A percentile compares a stretch with the other conserved stretches of the same genome.
These are phyloP conservation scores for Gastrolobium bilobum DNA, from an alignment of 306 rosid genomes.

Conservation along the genomic window DNA sequence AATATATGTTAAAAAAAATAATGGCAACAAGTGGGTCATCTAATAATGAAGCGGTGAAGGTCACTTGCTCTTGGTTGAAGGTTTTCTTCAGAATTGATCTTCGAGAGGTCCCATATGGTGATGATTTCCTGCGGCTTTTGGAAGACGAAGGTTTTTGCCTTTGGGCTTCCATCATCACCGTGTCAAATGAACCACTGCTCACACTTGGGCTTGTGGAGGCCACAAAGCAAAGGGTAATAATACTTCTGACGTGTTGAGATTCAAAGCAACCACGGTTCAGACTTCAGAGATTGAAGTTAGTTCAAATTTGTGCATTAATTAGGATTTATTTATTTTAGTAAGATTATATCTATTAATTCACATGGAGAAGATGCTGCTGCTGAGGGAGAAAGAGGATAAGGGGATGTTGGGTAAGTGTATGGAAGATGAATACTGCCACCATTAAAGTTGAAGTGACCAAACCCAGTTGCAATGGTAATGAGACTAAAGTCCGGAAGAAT, in stretches of 20 bases:
- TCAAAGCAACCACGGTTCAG: slow-evolving; percentile 20
- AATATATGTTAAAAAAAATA: slow-evolving; percentile 7
- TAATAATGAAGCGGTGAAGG: slow-evolving; percentile 69
- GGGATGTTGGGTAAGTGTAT: no score
- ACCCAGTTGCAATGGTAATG: no score
- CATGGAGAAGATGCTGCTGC: no score
- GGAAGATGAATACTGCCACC: no score
- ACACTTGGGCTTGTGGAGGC: slow-evolving; percentile 4
- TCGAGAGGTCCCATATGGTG: slow-evolving; percentile 72
- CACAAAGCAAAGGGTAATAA: slow-evolving; percentile 34
- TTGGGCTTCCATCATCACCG: slow-evolving; percentile 41
- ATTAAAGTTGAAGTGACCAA: no score
- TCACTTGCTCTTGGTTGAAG: slow-evolving; percentile 87
- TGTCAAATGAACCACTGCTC: not conserved
- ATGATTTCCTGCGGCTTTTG: slow-evolving; percentile 62
- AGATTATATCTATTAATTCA: no score
- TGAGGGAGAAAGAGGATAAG: no score
- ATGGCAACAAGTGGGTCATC: slow-evolving; percentile 79
- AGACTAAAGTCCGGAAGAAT: no score
- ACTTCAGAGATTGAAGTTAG: no score
- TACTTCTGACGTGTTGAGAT: slow-evolving; percentile 42
- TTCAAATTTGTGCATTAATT: no score
- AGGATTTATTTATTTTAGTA: no score
- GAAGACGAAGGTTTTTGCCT: slow-evolving; percentile 53
- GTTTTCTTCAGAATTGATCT: slow-evolving; percentile 78